Conservation (phyloP, 1,139 yeast species). For the Yamadazyma mexicana region DNA sequence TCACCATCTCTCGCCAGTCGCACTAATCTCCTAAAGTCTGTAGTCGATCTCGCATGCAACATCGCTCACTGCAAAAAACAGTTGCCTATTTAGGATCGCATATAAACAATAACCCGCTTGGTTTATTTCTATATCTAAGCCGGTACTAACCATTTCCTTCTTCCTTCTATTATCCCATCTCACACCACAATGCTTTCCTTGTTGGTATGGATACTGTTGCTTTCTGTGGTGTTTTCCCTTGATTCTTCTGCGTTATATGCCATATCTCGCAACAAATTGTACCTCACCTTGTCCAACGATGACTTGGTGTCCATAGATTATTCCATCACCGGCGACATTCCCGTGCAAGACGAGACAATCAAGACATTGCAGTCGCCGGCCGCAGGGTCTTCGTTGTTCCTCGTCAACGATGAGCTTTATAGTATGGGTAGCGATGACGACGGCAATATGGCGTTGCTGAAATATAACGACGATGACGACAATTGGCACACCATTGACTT, state of each 20-base stretch:
- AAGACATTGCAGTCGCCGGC: constrained; percentile 32
- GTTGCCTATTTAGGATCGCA: constrained; percentile 6
- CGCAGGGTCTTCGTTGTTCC: constrained; percentile 29
- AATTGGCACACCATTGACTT: constrained; percentile 26
- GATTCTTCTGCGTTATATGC: constrained; percentile 38
- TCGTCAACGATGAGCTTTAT: constrained; percentile 30
- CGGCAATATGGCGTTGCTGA: constrained; percentile 22
- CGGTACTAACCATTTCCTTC: not conserved
- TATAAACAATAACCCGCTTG: constrained; percentile 6
- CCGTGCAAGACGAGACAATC: constrained; percentile 14
- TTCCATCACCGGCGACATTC: constrained; percentile 29
- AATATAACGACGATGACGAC: constrained; percentile 20
- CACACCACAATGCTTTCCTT: constrained; percentile 1
- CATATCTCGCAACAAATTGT: constrained; percentile 33
- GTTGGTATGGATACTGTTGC: constrained; percentile 2
- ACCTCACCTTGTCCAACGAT: constrained; percentile 37
- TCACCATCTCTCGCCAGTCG: not conserved
- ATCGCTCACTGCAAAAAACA: not conserved
- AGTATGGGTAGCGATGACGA: constrained; percentile 23
- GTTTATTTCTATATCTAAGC: not conserved
- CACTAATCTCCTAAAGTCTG: not conserved
- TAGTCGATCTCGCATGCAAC: not conserved
- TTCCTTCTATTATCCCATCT: not conserved
- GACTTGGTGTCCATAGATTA: constrained; percentile 37
- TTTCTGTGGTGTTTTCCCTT: not conserved